Percentiles rank a stretch among this genome's conserved stretches.
These are phyloP conservation scores for Xylariaceae sp. DNA, from an alignment of 2,329 filamentous ascomycete genomes.

Conservation along the genomic window DNA sequence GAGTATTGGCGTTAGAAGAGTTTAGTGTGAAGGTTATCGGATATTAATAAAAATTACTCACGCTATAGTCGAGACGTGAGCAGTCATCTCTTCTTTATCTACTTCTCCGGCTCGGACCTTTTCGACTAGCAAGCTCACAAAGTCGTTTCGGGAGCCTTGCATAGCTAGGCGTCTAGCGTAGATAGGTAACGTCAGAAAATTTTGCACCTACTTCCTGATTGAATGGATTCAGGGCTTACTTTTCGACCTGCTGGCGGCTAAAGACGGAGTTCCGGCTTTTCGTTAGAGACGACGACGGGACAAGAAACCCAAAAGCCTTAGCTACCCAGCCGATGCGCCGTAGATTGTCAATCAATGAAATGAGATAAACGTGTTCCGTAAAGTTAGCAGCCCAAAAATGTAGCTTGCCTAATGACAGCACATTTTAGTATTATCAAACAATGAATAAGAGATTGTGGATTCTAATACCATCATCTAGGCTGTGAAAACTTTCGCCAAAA, in stretches of 20 bases:
- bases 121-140: slow-evolving; percentile 7
- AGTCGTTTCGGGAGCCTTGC: slow-evolving; percentile 8
- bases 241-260: slow-evolving; percentile 7
- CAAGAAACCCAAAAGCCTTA: neutral
- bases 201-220: neutral
- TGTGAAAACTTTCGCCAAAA: slow-evolving; percentile 21
- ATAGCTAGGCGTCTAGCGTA: neutral
- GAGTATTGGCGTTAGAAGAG: neutral
- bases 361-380: slow-evolving; percentile 12
- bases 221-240: neutral
- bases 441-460: neutral
- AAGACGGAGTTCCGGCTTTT: slow-evolving; percentile 1
- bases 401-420: neutral
- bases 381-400: slow-evolving; percentile 16
- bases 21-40: neutral
- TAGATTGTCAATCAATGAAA: slow-evolving; percentile 19
- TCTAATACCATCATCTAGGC: slow-evolving; percentile 8
- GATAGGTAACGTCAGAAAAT: neutral
- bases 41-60: neutral
- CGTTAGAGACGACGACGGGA: neutral
- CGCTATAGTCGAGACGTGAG: slow-evolving; percentile 20
- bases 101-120: slow-evolving; percentile 23
- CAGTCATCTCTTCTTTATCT: slow-evolving; percentile 20
- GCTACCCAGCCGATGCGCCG: neutral
- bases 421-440: neutral